phyloP scores from a whole-genome alignment of 768 basidiomycete species.

The Rhizopogon rudus region DNA sequence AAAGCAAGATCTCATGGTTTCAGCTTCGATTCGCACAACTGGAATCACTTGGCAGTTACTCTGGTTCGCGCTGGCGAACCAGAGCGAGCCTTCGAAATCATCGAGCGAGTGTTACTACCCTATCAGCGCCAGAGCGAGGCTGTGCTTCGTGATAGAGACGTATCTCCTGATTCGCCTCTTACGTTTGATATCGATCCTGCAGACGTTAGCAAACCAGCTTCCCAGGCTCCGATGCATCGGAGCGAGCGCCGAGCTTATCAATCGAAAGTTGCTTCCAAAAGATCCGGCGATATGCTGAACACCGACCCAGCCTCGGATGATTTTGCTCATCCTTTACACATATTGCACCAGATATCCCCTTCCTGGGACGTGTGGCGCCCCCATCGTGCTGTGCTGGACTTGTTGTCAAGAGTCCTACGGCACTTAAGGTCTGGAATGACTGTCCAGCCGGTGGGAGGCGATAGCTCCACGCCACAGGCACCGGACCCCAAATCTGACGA shows the following conservation, averaged over 20 bases:
- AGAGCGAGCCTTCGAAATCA: constrained; percentile 78
- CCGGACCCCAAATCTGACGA: constrained; percentile 13
- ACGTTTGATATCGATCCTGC: constrained; percentile 27
- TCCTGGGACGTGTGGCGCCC: constrained; percentile 63
- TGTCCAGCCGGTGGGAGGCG: constrained; percentile 35
- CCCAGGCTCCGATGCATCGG: constrained; percentile 27
- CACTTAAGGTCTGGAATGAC: constrained; percentile 47
- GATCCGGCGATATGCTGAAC: constrained; percentile 9
- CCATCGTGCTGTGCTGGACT: constrained; percentile 43
- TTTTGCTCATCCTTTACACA: constrained; percentile 52
- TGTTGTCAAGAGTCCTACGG: constrained; percentile 41
- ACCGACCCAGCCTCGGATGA: constrained; percentile 30
- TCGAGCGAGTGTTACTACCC: constrained; percentile 73
- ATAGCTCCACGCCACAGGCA: constrained; percentile 15
- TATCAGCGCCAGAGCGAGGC: constrained; percentile 33
- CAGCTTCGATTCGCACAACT: constrained; percentile 83
- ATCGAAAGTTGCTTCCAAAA: constrained; percentile 14
- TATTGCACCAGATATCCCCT: constrained; percentile 61
- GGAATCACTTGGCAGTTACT: constrained; percentile 79
- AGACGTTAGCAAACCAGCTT: constrained; percentile 19
- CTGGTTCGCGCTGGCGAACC: constrained; percentile 76
- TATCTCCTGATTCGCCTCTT: constrained; percentile 35
- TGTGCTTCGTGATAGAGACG: constrained; percentile 20
- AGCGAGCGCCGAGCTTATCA: constrained; percentile 19
- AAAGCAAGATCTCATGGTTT: constrained; percentile 58